Evolutionary conservation across 441 rosid species (phyloP).

Genomic region (Adansonia grandidieri): DNA sequence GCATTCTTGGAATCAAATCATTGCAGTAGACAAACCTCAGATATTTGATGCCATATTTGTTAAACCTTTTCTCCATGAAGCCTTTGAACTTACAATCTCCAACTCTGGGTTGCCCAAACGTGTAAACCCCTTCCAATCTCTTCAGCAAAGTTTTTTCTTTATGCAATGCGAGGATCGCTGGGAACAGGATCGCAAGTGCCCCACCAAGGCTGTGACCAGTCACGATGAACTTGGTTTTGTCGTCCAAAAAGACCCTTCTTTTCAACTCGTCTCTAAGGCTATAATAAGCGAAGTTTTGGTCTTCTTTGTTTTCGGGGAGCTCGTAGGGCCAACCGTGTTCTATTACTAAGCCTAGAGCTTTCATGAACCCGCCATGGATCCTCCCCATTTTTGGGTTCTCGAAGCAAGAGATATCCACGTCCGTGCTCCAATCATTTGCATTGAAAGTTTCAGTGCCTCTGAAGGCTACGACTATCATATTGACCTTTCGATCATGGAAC

Average conservation of each 20-base stretch:
- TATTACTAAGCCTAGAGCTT: slow-evolving; percentile 58
- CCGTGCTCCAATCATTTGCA: slow-evolving; percentile 62
- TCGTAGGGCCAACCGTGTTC: slow-evolving; percentile 44
- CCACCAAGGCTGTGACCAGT: slow-evolving; percentile 79
- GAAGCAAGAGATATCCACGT: slow-evolving; percentile 60
- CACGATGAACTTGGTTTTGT: slow-evolving; percentile 45
- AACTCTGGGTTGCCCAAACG: slow-evolving; percentile 80
- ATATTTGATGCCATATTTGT: slow-evolving; percentile 42
- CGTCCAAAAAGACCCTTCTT: slow-evolving; percentile 33
- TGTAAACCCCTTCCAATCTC: slow-evolving; percentile 63
- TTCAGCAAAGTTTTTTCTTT: slow-evolving; percentile 45
- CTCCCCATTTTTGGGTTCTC: slow-evolving; percentile 45
- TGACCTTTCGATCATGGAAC: slow-evolving; percentile 38
- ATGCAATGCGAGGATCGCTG: slow-evolving; percentile 58
- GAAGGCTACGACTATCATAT: slow-evolving; percentile 52
- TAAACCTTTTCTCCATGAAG: slow-evolving; percentile 49
- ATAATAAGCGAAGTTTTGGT: slow-evolving; percentile 50
- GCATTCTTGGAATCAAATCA: slow-evolving; percentile 64
- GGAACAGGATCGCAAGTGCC: slow-evolving; percentile 62
- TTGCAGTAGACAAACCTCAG: slow-evolving; percentile 62
- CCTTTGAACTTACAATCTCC: slow-evolving; percentile 57
- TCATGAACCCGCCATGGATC: slow-evolving; percentile 61
- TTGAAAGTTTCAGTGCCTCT: slow-evolving; percentile 62
- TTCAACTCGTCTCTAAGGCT: slow-evolving; percentile 45
- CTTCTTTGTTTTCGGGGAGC: not conserved